phyloP scores from a whole-genome alignment of 257 asterid genomes.

The Ilex aquifolium region DNA sequence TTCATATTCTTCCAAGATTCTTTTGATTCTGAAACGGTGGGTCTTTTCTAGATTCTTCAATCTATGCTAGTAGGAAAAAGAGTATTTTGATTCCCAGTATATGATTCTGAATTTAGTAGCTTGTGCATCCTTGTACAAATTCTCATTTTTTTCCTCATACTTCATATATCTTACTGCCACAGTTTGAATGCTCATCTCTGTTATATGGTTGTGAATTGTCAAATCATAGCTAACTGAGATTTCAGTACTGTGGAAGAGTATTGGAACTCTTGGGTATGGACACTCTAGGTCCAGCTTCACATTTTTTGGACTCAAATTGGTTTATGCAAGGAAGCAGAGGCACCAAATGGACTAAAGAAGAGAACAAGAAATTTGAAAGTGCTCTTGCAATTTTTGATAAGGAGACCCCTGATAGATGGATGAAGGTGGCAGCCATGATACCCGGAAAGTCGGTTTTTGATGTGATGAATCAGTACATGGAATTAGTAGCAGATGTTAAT shows the following conservation, averaged over 20 bases:
- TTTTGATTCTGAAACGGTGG: conserved; percentile 17
- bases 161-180: neutral
- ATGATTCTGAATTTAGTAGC: conserved; percentile 20
- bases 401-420: neutral
- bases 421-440: neutral
- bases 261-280: conserved; percentile 32
- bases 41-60: conserved; percentile 25
- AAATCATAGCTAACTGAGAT: too few species aligned
- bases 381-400: neutral
- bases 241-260: neutral
- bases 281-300: conserved; percentile 35
- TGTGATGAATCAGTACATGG: neutral
- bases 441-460: neutral
- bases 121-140: conserved; percentile 23
- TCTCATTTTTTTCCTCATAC: conserved; percentile 6
- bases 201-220: too few species aligned
- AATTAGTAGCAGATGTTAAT: neutral
- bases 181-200: neutral
- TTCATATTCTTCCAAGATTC: conserved; percentile 15
- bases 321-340: conserved; percentile 25
- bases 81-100: conserved; percentile 41
- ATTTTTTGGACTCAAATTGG: conserved; percentile 28
- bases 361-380: neutral
- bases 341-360: conserved; percentile 5
- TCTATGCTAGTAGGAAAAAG: conserved; percentile 20